Evolutionary conservation across 345 rosid genomes (phyloP).

Genomic region (Eucalyptus marginata): DNA sequence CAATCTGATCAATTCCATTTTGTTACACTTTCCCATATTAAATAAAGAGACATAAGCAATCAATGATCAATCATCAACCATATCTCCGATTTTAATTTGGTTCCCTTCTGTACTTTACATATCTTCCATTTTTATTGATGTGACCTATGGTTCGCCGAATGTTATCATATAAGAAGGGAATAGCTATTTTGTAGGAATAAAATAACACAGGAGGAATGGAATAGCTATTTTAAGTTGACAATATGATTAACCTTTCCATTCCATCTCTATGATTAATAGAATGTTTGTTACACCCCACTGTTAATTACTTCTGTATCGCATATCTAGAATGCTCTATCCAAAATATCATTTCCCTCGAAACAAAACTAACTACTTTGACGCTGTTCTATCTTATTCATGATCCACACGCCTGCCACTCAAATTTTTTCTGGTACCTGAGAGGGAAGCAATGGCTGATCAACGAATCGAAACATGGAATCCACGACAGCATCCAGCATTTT

Average conservation of each 20-base stretch:
- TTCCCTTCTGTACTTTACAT: not conserved
- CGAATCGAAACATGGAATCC: slow-evolving; percentile 21
- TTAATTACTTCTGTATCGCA: not conserved
- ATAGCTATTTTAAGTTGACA: not conserved
- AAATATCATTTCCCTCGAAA: fast-evolving
- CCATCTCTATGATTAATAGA: not conserved
- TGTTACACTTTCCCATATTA: not conserved
- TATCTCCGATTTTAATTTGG: not conserved
- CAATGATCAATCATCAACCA: not conserved
- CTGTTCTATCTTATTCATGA: not conserved
- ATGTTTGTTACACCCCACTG: not conserved
- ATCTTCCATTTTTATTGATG: not conserved
- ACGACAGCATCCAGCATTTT: slow-evolving; percentile 23
- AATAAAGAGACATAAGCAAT: not conserved
- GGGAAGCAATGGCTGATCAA: slow-evolving; percentile 26
- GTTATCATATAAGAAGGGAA: not conserved
- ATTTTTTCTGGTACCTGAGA: slow-evolving; percentile 7
- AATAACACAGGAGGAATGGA: not conserved
- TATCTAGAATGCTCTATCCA: not conserved
- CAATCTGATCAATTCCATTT: not conserved
- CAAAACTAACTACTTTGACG: not conserved
- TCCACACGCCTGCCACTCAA: not conserved
- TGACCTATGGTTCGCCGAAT: not conserved
- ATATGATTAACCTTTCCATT: not conserved
- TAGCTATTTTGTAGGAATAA: not conserved